A percentile compares a stretch with the other conserved stretches of the same genome.
Conservation (phyloP, 805 yeast species). For the Peterozyma toletana region DNA sequence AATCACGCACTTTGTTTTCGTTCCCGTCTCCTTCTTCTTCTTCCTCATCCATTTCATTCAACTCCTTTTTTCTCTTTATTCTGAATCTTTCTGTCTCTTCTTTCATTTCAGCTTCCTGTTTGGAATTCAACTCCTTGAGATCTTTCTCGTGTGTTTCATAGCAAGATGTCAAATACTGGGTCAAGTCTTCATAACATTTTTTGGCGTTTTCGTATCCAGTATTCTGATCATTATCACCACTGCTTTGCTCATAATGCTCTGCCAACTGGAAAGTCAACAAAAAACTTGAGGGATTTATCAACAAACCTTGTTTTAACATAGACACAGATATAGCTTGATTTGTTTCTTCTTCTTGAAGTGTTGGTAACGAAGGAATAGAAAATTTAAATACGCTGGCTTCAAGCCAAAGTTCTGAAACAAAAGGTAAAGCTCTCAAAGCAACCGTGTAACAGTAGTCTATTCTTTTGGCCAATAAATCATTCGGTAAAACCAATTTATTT, state of each 20-base stretch:
- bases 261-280: constrained; percentile 60
- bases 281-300: constrained; percentile 64
- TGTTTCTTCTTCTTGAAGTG: not conserved
- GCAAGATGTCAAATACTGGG: constrained; percentile 34
- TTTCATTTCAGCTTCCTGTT: constrained; percentile 6
- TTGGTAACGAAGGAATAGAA: not conserved
- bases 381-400: constrained; percentile 37
- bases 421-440: constrained; percentile 53
- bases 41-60: not conserved
- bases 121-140: constrained; percentile 15
- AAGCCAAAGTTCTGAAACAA: constrained; percentile 74
- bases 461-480: constrained; percentile 44
- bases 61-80: constrained; percentile 3
- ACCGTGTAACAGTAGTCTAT: constrained; percentile 67
- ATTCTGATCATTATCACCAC: constrained; percentile 27
- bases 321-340: constrained; percentile 22
- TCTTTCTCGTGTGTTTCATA: constrained; percentile 19
- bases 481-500: constrained; percentile 58
- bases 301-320: constrained; percentile 45
- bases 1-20: constrained; percentile 9
- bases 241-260: constrained; percentile 53
- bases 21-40: constrained; percentile 8
- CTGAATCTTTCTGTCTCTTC: constrained; percentile 9
- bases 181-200: constrained; percentile 40
- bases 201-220: constrained; percentile 34